Conservation (phyloP, 2,329 filamentous ascomycete species). For the Coniochaeta ligniaria region DNA sequence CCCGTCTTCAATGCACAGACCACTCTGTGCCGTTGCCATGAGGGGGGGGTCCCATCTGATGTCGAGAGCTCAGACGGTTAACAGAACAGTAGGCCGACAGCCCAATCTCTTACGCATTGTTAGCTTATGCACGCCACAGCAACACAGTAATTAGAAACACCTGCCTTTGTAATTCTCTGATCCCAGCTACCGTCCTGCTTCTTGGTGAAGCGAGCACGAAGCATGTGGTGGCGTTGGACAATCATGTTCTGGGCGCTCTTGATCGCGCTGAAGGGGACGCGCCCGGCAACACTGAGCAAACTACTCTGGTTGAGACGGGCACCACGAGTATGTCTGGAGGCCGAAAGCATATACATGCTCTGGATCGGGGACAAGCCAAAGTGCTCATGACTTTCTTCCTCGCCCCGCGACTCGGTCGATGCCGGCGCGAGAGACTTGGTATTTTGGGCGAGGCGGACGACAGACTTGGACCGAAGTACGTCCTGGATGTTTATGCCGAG, state of each 20-base stretch:
- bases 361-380: slow-evolving; percentile 14
- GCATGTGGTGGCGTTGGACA: slow-evolving; percentile 14
- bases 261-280: slow-evolving; percentile 5
- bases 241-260: slow-evolving; percentile 9
- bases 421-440: slow-evolving; percentile 7
- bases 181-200: slow-evolving; percentile 8
- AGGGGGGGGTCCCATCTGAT: slow-evolving; percentile 5
- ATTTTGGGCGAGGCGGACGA: slow-evolving; percentile 12
- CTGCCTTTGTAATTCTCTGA: slow-evolving; percentile 11
- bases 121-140: neutral
- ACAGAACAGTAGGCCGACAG: slow-evolving; percentile 6
- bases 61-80: slow-evolving; percentile 5
- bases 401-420: neutral
- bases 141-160: neutral
- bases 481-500: slow-evolving; percentile 13
- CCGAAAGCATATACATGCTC: slow-evolving; percentile 9
- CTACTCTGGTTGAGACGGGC: slow-evolving; percentile 16
- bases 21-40: slow-evolving; percentile 7
- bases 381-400: slow-evolving; percentile 4
- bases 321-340: slow-evolving; percentile 5
- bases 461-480: slow-evolving; percentile 13
- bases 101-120: slow-evolving; percentile 6
- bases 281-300: slow-evolving; percentile 6
- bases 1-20: slow-evolving; percentile 11
- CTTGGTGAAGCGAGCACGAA: slow-evolving; percentile 10